Conservation (phyloP, 306 rosid species). For the Potentilla sterilis region DNA sequence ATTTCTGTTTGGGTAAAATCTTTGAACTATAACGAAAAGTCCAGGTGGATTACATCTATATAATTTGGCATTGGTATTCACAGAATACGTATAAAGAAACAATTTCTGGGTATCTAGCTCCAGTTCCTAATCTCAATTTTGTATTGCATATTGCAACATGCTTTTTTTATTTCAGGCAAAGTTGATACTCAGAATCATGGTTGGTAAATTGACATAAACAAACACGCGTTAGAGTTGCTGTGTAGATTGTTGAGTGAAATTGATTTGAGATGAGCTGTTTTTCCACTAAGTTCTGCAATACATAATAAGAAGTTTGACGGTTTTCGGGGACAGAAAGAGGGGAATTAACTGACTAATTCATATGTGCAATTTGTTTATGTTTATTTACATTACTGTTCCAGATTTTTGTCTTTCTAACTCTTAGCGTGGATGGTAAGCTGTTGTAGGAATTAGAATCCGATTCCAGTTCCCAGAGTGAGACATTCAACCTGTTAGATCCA, state of each 20-base stretch:
- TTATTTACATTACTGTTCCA: conserved; percentile 8
- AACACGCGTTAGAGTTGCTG: background rate
- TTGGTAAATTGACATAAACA: background rate
- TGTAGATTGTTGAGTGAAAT: background rate
- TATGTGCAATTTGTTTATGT: background rate
- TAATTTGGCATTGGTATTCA: background rate
- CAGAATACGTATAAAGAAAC: background rate
- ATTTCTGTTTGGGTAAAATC: background rate
- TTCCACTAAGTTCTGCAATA: background rate
- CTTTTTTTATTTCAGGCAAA: background rate
- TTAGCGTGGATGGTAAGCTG: conserved; percentile 21
- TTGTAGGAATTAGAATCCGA: conserved; percentile 68
- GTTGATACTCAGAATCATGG: background rate
- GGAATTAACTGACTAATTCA: background rate
- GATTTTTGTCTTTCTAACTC: background rate
- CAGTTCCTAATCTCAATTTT: background rate
- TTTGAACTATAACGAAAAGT: background rate
- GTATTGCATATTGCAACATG: background rate
- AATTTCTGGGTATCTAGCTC: background rate
- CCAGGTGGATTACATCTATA: background rate
- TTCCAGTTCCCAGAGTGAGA: conserved; percentile 43
- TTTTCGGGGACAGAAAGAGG: background rate
- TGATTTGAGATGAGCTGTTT: background rate
- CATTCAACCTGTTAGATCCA: conserved; percentile 69
- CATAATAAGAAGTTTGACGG: background rate